These are phyloP conservation scores for Epichloe gansuensis DNA, from an alignment of 2,329 filamentous ascomycete species.

Conservation along the genomic window DNA sequence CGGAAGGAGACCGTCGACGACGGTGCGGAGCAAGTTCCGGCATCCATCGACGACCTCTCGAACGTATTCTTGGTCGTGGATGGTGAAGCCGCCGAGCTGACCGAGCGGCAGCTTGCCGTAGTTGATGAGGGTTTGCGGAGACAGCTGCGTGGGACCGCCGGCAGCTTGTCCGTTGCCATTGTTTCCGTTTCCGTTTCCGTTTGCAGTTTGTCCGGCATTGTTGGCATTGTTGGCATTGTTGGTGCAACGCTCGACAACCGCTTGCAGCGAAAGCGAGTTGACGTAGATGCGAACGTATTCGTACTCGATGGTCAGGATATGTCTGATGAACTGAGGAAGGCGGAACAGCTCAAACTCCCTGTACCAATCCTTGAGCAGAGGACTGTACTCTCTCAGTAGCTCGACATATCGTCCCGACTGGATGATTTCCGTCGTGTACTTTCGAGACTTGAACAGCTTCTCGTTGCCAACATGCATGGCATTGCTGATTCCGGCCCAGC, in stretches of 20 bases:
- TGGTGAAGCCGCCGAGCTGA: constrained; percentile 49
- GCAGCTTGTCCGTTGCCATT: constrained; percentile 19
- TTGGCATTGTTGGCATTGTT: constrained; percentile 51
- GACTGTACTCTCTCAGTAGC: constrained; percentile 68
- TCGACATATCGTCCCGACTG: constrained; percentile 73
- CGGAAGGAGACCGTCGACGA: constrained; percentile 63
- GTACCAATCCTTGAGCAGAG: constrained; percentile 66
- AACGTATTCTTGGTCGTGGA: constrained; percentile 59
- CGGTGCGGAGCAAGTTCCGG: constrained; percentile 61
- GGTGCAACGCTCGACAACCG: constrained; percentile 85
- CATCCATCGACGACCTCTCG: constrained; percentile 67
- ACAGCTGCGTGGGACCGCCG: constrained; percentile 26
- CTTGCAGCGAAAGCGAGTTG: constrained; percentile 87
- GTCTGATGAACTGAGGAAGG: constrained; percentile 50
- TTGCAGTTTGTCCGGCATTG: constrained; percentile 43
- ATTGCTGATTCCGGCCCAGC: constrained; percentile 87
- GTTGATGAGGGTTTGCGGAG: constrained; percentile 51
- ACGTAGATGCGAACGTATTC: constrained; percentile 91
- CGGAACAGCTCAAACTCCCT: constrained; percentile 68
- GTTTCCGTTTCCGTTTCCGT: constrained; percentile 20
- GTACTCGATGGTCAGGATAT: constrained; percentile 86
- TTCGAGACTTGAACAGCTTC: constrained; percentile 72
- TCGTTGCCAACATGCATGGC: constrained; percentile 88
- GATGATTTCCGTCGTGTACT: constrained; percentile 81
- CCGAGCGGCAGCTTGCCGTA: constrained; percentile 52